A percentile compares a stretch with the other conserved stretches of the same genome.
phyloP scores from a whole-genome alignment of 495 filamentous ascomycete genomes.

The Arthonia radiata region DNA sequence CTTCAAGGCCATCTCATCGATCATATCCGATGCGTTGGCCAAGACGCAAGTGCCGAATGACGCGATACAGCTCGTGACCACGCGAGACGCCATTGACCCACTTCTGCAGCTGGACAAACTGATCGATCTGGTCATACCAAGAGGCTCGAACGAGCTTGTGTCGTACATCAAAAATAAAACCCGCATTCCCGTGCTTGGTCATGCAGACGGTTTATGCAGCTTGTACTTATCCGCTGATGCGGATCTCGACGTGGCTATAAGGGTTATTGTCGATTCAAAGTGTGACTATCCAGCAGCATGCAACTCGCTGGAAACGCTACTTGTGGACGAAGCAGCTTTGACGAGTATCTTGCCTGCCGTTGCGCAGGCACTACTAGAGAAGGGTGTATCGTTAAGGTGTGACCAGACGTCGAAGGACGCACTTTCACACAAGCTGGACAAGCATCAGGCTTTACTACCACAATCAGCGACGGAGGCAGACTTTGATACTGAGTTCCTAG shows the following conservation, averaged over 20 bases:
- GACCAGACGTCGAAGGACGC: conserved; percentile 39
- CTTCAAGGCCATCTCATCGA: conserved; percentile 65
- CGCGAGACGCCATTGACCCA: conserved; percentile 65
- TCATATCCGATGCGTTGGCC: conserved; percentile 58
- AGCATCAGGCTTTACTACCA: conserved; percentile 21
- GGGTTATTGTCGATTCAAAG: conserved; percentile 77
- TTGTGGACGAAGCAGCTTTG: conserved; percentile 56
- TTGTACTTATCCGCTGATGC: conserved; percentile 72
- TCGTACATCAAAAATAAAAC: conserved; percentile 71
- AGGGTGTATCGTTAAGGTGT: conserved; percentile 68
- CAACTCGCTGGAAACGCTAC: conserved; percentile 72
- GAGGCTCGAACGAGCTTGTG: conserved; percentile 84
- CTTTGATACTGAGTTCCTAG: conserved; percentile 74
- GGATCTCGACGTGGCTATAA: conserved; percentile 40
- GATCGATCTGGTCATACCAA: conserved; percentile 87
- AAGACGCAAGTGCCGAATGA: conserved; percentile 56
- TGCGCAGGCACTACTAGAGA: conserved; percentile 41
- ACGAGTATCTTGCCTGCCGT: conserved; percentile 41
- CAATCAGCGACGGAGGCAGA: conserved; percentile 41
- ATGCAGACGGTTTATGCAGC: conserved; percentile 83
- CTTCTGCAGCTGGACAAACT: conserved; percentile 60
- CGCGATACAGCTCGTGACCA: conserved; percentile 79
- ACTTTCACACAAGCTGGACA: conserved; percentile 18
- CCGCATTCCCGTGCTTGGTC: conserved; percentile 85
- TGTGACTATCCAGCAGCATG: conserved; percentile 89